These are phyloP conservation scores for Byssochlamys sp. DNA, from an alignment of 2,329 filamentous ascomycete species.

Conservation along the genomic window DNA sequence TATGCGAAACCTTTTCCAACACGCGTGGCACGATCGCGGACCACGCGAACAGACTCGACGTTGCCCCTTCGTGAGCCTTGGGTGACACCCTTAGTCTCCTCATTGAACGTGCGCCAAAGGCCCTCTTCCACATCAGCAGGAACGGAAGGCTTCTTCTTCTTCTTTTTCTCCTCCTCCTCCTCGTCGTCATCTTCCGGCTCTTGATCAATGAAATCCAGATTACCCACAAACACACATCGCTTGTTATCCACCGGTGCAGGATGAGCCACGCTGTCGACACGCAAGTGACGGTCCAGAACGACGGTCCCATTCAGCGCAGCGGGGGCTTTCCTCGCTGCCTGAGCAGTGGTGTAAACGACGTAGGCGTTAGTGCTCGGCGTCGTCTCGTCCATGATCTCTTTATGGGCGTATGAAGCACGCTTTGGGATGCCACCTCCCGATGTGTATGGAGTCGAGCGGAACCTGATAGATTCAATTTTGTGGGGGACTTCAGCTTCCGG, in stretches of 20 bases:
- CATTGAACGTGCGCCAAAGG: conserved; percentile 37
- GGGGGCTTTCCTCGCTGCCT: conserved; percentile 67
- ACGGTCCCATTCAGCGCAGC: conserved; percentile 71
- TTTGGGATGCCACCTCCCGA: conserved; percentile 65
- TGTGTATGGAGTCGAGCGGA: conserved; percentile 83
- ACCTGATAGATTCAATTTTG: conserved; percentile 82
- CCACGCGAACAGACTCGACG: conserved; percentile 86
- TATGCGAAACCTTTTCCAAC: conserved; percentile 97
- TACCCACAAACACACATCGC: conserved; percentile 91
- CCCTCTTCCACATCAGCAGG: conserved; percentile 88
- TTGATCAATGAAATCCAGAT: conserved; percentile 90
- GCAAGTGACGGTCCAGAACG: conserved; percentile 75
- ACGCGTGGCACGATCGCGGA: conserved; percentile 78
- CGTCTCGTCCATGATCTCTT: conserved; percentile 80
- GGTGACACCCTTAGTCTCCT: conserved; percentile 21
- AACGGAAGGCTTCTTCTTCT: conserved; percentile 59
- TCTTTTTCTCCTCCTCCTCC: conserved; percentile 46
- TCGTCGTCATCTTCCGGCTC: conserved; percentile 61
- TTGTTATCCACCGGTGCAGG: conserved; percentile 72
- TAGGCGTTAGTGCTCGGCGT: conserved; percentile 93
- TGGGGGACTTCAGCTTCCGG: conserved; percentile 46
- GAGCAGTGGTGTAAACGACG: conserved; percentile 68
- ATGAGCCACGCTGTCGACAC: conserved; percentile 84
- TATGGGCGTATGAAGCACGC: conserved; percentile 86
- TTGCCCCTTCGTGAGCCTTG: conserved; percentile 52